phyloP scores from a whole-genome alignment of 148 eudicot species.

The Arbutus unedo region DNA sequence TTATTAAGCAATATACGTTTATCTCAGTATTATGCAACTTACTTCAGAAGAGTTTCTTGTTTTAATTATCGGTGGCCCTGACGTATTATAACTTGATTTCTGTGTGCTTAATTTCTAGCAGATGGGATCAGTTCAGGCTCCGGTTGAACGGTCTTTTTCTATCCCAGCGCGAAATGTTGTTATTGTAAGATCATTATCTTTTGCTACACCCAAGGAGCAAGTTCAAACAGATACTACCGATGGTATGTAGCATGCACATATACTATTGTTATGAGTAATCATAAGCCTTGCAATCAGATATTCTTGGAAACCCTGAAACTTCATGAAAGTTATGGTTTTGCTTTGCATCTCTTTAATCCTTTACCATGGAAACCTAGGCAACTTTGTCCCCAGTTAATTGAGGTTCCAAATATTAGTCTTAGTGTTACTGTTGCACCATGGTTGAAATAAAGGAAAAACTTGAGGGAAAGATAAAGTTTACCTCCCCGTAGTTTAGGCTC shows the following conservation, averaged over 20 bases:
- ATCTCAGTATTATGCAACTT: not conserved
- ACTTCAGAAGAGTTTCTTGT: not conserved
- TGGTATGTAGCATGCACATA: conserved; percentile 36
- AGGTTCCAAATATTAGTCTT: not conserved
- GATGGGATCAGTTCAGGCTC: conserved; percentile 37
- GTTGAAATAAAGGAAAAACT: no score
- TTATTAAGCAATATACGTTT: not conserved
- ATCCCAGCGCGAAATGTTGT: conserved; percentile 67
- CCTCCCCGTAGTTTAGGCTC: no score
- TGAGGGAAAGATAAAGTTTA: no score
- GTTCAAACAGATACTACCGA: conserved; percentile 35
- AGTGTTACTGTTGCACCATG: not conserved
- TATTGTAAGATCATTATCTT: conserved; percentile 69
- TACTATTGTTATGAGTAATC: not conserved
- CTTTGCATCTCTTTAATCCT: conserved; percentile 1
- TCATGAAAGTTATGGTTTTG: not conserved
- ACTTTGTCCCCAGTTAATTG: not conserved
- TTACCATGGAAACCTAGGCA: not conserved
- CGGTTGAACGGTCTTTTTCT: conserved; percentile 67
- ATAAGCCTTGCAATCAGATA: not conserved
- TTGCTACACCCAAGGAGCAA: conserved; percentile 40
- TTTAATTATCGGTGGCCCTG: not conserved
- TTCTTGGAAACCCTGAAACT: not conserved
- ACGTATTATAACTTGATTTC: not conserved
- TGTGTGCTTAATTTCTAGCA: conserved; percentile 28